These are phyloP conservation scores for Lodderomyces orthopsilosis DNA, from an alignment of 1,139 yeast species.

Conservation along the genomic window DNA sequence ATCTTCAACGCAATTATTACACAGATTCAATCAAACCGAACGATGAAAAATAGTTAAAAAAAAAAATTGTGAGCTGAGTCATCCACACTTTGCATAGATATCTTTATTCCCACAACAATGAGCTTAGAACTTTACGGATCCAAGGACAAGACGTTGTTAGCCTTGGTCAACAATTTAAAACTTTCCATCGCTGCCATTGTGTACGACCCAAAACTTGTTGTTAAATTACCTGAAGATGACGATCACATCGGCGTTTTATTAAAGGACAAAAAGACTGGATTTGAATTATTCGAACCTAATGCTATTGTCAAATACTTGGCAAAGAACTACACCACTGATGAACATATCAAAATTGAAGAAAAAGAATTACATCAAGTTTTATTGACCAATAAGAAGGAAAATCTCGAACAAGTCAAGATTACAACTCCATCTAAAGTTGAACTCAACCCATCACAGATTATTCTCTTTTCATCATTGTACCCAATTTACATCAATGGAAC, in stretches of 20 bases:
- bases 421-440: slow-evolving; percentile 18
- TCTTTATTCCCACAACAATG: slow-evolving; percentile 10
- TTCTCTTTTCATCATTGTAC: slow-evolving; percentile 44
- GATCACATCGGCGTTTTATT: slow-evolving; percentile 22
- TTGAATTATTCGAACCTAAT: slow-evolving; percentile 70
- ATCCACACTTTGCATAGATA: slow-evolving; percentile 2
- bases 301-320: slow-evolving; percentile 75
- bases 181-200: slow-evolving; percentile 51
- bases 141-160: slow-evolving; percentile 34
- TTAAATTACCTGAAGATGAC: slow-evolving; percentile 23
- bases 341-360: slow-evolving; percentile 29
- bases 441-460: slow-evolving; percentile 40
- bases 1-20: no score
- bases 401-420: slow-evolving; percentile 9
- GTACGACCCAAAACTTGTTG: slow-evolving; percentile 29
- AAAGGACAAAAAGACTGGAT: slow-evolving; percentile 32
- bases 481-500: slow-evolving; percentile 25
- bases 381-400: slow-evolving; percentile 27
- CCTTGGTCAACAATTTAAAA: slow-evolving; percentile 58
- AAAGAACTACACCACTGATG: slow-evolving; percentile 38
- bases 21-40: background rate
- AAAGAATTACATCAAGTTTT: slow-evolving; percentile 29
- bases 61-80: slow-evolving; percentile 10
- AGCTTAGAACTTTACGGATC: slow-evolving; percentile 38
- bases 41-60: slow-evolving; percentile 1